Base-by-base conservation (phyloP, 1,139 yeast species). In the Diutina catenulata region DNA sequence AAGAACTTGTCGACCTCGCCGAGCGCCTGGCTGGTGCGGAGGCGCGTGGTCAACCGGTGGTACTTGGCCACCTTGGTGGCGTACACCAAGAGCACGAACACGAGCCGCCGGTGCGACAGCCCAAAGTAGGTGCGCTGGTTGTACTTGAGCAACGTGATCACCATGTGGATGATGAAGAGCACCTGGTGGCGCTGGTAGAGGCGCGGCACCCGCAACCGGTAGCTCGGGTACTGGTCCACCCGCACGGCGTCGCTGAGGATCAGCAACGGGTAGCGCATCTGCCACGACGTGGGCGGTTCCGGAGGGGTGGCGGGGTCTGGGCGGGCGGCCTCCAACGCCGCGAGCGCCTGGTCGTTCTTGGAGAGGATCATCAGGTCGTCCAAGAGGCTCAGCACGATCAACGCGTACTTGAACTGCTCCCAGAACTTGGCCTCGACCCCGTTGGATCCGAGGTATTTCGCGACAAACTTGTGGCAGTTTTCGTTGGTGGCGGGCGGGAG, bases 361-460 rank as follows among this genome's bases (percentile, higher is more conserved):
- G 71, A 64, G 19, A 66, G 48, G 27, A 63, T 57, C 62, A 67
- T 60, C 2, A 69, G 51, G 42, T 64, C 65, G 38, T 66, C 71
- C 35, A 68, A 48, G n/a, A 68, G 49, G 41, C 60, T 60, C 3
- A 70, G 64, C 4, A 62, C 50, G 2, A 68, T 53, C 27, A 68
- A 48, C 42, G 54, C 59, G 45, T 67, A 68, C 46, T 64, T 65
- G 54, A 64, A 62, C 41, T 56, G 57, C 42, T 68, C 73, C 64
- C 65, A 59, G 42, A 64, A 64, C 39, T 21, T 11, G 4, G 24
- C 18, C 6, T 20, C 23, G 10, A 8, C 13, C 16, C 18, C 8
- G 15, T 20, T 16, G 10, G 13, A 22, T 4, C 10, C 18, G 6
- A 45, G 40, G 36, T 45, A 44, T 15, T 41, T 40, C 6, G 32